Conservation (phyloP, 2,329 filamentous ascomycete species). For the Pleomassaria siparia region DNA sequence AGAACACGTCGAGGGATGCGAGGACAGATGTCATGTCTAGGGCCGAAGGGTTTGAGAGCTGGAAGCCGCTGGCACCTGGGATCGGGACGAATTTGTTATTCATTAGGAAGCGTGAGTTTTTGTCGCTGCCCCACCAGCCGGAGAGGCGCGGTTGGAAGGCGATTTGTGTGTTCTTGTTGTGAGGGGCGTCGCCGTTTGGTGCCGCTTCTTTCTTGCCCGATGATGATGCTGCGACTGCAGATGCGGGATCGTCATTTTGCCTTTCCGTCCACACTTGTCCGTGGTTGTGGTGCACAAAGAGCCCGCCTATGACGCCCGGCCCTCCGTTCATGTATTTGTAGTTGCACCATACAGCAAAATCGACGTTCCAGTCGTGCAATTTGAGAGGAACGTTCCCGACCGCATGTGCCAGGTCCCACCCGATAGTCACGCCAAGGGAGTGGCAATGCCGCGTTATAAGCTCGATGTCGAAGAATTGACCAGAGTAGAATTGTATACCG, state of each 20-base stretch:
- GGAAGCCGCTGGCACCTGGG: constrained; percentile 76
- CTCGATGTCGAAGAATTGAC: constrained; percentile 82
- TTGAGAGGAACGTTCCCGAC: constrained; percentile 78
- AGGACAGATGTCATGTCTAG: constrained; percentile 75
- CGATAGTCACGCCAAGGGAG: constrained; percentile 68
- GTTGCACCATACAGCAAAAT: constrained; percentile 90
- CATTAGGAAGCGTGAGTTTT: constrained; percentile 78
- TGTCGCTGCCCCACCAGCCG: constrained; percentile 88
- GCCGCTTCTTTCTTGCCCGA: too few species aligned
- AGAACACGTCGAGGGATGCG: constrained; percentile 73
- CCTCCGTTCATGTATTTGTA: constrained; percentile 94
- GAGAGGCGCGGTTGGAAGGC: constrained; percentile 66
- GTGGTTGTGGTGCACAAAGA: constrained; percentile 79
- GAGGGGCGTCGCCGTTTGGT: neutral
- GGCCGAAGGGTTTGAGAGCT: constrained; percentile 81
- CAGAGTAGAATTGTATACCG: constrained; percentile 89
- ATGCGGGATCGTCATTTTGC: too few species aligned
- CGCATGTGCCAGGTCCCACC: constrained; percentile 88
- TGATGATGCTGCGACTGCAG: too few species aligned
- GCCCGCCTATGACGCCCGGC: constrained; percentile 75
- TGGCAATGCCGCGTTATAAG: constrained; percentile 78
- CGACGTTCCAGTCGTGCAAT: constrained; percentile 86
- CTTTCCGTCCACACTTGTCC: too few species aligned
- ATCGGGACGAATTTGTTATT: constrained; percentile 77
- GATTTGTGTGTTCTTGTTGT: constrained; percentile 16